Evolutionary conservation across 129 eudicot genomes (phyloP).

Genomic region (Flaveria bidentis): DNA sequence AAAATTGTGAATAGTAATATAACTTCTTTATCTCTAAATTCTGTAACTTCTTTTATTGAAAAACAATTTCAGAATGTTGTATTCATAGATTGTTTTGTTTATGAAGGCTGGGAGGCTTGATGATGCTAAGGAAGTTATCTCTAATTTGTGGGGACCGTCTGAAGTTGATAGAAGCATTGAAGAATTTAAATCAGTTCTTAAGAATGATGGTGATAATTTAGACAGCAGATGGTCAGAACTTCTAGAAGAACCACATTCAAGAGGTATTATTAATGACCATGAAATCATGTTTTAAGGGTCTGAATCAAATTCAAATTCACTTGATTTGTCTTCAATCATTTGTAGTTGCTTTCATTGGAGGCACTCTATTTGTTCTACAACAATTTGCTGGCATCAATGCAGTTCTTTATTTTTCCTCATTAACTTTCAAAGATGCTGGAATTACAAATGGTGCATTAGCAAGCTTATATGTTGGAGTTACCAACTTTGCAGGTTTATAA

Average conservation of each 20-base stretch:
- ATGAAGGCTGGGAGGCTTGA: conserved; percentile 66
- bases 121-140: conserved; percentile 63
- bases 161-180: conserved; percentile 65
- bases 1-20: not conserved
- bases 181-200: conserved; percentile 71
- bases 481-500: conserved; percentile 82
- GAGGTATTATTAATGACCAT: conserved; percentile 49
- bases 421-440: conserved; percentile 83
- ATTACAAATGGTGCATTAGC: conserved; percentile 79
- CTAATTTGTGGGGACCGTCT: conserved; percentile 66
- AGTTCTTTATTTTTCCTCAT: conserved; percentile 84
- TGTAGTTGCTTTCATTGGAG: conserved; percentile 87
- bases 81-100: conserved; percentile 24
- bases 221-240: conserved; percentile 83
- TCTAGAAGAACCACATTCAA: conserved; percentile 73
- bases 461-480: conserved; percentile 75
- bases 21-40: not conserved
- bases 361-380: conserved; percentile 71
- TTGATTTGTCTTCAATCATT: conserved; percentile 12
- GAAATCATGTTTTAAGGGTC: conserved; percentile 25
- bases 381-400: conserved; percentile 93
- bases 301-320: not conserved
- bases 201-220: conserved; percentile 68
- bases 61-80: conserved; percentile 6
- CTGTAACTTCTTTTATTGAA: not conserved